Percentiles rank a stretch among this genome's conserved stretches.
phyloP scores from a whole-genome alignment of 805 yeast species.

The Zygoascus bituminiphila region DNA sequence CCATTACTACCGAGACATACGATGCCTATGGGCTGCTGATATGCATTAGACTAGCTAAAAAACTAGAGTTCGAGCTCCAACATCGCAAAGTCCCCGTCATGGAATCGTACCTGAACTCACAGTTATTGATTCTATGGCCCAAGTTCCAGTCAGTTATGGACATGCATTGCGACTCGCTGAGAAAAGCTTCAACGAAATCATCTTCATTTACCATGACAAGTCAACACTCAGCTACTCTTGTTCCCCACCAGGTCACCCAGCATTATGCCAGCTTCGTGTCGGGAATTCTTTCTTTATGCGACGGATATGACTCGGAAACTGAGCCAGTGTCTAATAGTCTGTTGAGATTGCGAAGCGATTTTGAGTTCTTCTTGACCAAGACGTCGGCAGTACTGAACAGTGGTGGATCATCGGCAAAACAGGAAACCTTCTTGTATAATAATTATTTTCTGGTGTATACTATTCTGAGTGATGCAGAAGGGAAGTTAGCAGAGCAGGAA shows the following conservation, averaged over 20 bases:
- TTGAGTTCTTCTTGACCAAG: conserved; percentile 69
- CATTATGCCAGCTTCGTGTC: conserved; percentile 66
- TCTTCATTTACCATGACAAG: conserved; percentile 24
- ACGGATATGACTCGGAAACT: conserved; percentile 29
- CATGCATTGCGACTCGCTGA: conserved; percentile 63
- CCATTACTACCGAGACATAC: conserved; percentile 31
- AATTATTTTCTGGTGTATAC: conserved; percentile 60
- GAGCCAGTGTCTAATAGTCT: conserved; percentile 74
- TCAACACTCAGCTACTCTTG: conserved; percentile 27
- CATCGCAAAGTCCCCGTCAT: conserved; percentile 61
- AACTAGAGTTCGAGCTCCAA: conserved; percentile 56
- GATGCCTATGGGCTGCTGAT: conserved; percentile 77
- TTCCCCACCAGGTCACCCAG: conserved; percentile 64
- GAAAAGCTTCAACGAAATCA: conserved; percentile 39
- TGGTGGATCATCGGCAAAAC: conserved; percentile 25
- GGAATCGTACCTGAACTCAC: conserved; percentile 60
- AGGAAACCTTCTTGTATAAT: conserved; percentile 65
- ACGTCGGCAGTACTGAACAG: conserved; percentile 37
- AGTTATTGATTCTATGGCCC: conserved; percentile 75
- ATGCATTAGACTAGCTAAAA: conserved; percentile 63
- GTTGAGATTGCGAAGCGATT: conserved; percentile 64
- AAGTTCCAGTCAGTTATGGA: conserved; percentile 71
- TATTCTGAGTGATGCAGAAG: conserved; percentile 40
- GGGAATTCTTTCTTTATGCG: conserved; percentile 55
- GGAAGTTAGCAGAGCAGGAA: conserved; percentile 36